Base-by-base conservation (phyloP, 2,329 filamentous ascomycete species). In the Dendrostoma leiphaemia region DNA sequence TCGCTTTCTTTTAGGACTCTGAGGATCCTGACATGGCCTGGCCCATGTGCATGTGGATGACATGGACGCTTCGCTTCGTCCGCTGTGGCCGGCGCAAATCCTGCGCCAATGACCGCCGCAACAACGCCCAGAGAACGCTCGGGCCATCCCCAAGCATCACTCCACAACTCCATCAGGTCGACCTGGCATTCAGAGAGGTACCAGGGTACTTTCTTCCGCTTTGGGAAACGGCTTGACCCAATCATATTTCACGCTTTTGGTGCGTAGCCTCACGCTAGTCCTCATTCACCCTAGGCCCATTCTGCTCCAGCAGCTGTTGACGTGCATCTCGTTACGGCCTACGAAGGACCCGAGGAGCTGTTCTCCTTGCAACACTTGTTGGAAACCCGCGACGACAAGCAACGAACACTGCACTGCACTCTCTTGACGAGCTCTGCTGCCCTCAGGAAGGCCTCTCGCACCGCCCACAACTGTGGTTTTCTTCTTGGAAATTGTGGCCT, bases 221-320 rank as follows among this genome's bases (percentile, higher is more conserved):
- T 26, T 37, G 45, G 32, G 50, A 13, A 17, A 43, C 34, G n/a
- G 5, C n/a, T 17, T 6, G 4, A 32, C 13, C 55, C 55, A 57
- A 57, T 57, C 55, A 51, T 34, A 41, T 51, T 57, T 52, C 45
- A 57, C 28, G 41, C 38, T 49, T 52, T 44, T 24, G 31, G 8
- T 53, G n/a, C 21, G 38, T 53, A 51, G 47, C 47, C 41, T 38
- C 35, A 29, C 21, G 28, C 51, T 57, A 57, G 28, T n/a, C 37
- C n/a, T 12, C 24, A 7, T 10, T 24, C 19, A 44, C 40, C 12
- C 29, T 46, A 48, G 41, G n/a, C 24, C 28, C 26, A 31, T 37
- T 34, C 34, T 32, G 6, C 29, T 13, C 26, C 32, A 12, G 6
- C 31, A 24, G 19, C n/a, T 44, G 17, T 19, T 51, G 48, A 51